Evolutionary conservation across 2,329 filamentous ascomycete species (phyloP).

Genomic region (Ascochyta pisi): DNA sequence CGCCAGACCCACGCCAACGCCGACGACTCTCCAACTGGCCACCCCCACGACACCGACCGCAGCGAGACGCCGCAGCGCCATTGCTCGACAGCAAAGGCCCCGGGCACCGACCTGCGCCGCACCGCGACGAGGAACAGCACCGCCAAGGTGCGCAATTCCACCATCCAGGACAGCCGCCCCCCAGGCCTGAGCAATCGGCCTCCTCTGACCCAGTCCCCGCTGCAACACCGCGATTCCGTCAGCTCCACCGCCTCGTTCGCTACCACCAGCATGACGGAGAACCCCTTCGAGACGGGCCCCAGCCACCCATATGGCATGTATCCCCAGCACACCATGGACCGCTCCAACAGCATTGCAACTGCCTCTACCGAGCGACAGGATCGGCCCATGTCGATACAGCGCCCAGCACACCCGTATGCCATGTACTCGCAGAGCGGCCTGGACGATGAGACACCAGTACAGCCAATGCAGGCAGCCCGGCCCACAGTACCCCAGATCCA

Average conservation of each 20-base stretch:
- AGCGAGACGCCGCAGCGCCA: slow-evolving; percentile 33
- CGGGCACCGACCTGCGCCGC: slow-evolving; percentile 37
- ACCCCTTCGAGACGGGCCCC: slow-evolving; percentile 75
- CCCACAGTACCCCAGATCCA: slow-evolving; percentile 50
- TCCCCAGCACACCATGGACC: slow-evolving; percentile 66
- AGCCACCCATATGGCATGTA: slow-evolving; percentile 89
- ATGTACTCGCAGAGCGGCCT: slow-evolving; percentile 86
- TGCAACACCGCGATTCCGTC: slow-evolving; percentile 46
- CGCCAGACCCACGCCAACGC: slow-evolving; percentile 46
- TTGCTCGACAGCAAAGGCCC: slow-evolving; percentile 28
- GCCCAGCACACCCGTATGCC: slow-evolving; percentile 83
- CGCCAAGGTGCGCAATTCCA: slow-evolving; percentile 39
- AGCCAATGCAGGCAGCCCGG: slow-evolving; percentile 30
- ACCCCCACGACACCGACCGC: slow-evolving; percentile 32
- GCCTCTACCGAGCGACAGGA: slow-evolving; percentile 70
- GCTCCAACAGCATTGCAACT: slow-evolving; percentile 72
- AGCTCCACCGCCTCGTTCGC: slow-evolving; percentile 52
- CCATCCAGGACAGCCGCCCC: slow-evolving; percentile 31
- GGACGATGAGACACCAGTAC: slow-evolving; percentile 41
- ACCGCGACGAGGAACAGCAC: slow-evolving; percentile 48
- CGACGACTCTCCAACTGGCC: slow-evolving; percentile 21
- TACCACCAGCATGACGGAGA: slow-evolving; percentile 58
- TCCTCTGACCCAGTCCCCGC: slow-evolving; percentile 34
- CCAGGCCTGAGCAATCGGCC: slow-evolving; percentile 27
- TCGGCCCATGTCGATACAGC: slow-evolving; percentile 65